Conservation (phyloP, 2,329 filamentous ascomycete species). For the Madurella fahalii region DNA sequence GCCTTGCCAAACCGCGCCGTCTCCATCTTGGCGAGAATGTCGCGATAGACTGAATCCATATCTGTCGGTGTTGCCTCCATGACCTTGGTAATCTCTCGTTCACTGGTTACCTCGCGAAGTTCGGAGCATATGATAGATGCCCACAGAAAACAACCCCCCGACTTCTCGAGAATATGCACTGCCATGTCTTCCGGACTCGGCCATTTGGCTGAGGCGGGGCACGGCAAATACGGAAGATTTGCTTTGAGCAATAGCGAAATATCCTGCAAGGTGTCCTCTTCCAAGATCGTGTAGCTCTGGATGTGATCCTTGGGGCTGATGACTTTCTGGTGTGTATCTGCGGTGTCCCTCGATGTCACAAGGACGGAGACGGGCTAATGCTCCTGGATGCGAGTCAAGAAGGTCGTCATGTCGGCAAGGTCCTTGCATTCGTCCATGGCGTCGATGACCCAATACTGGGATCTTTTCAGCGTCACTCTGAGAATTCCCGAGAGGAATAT, state of each 20-base stretch:
- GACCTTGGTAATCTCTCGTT: conserved; percentile 24
- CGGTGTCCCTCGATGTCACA: conserved; percentile 25
- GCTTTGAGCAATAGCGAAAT: conserved; percentile 25
- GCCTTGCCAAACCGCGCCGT: conserved; percentile 24
- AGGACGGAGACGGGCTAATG: conserved; percentile 28
- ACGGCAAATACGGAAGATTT: conserved; percentile 24
- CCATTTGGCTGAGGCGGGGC: conserved; percentile 11
- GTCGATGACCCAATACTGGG: conserved; percentile 34
- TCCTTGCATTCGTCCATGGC: conserved; percentile 31
- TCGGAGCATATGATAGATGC: conserved; percentile 27
- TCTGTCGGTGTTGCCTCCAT: conserved; percentile 26
- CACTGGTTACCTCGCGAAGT: conserved; percentile 27
- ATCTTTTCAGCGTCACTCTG: conserved; percentile 18
- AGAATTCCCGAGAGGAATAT: conserved; percentile 25
- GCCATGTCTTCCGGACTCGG: conserved; percentile 12
- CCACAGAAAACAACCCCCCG: conserved; percentile 32
- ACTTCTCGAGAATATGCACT: conserved; percentile 25
- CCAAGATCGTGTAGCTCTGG: conserved; percentile 20
- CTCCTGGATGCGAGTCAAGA: conserved; percentile 25
- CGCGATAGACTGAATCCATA: conserved; percentile 29
- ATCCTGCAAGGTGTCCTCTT: conserved; percentile 25
- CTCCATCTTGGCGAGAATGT: conserved; percentile 28
- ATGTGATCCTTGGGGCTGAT: conserved; percentile 14
- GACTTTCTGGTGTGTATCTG: conserved; percentile 13
- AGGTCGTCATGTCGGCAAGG: conserved; percentile 22